These are phyloP conservation scores for Epichloe aotearoae DNA, from an alignment of 2,329 filamentous ascomycete species.

Conservation along the genomic window DNA sequence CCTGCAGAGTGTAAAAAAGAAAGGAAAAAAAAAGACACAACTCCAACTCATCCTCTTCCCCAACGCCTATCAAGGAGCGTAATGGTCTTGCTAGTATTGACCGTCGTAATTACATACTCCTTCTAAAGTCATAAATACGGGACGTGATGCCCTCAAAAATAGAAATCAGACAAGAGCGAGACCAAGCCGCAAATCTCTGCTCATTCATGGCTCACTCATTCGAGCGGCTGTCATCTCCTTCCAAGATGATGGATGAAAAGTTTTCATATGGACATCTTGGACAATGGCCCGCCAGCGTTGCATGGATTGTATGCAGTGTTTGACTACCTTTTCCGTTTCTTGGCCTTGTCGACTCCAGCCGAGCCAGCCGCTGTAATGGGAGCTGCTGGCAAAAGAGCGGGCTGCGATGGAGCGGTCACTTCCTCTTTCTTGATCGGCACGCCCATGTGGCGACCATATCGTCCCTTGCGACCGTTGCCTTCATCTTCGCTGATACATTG, in stretches of 20 bases:
- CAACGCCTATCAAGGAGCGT: constrained; percentile 25
- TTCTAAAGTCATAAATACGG: constrained; percentile 3
- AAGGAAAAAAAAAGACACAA: constrained; percentile 10
- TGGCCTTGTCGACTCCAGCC: constrained; percentile 36
- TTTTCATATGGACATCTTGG: not conserved
- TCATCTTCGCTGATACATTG: constrained; percentile 97
- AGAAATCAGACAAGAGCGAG: not conserved
- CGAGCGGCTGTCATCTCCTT: not conserved
- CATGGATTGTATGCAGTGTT: not conserved
- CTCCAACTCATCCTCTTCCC: constrained; percentile 15
- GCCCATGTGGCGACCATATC: constrained; percentile 66
- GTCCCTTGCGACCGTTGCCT: constrained; percentile 89
- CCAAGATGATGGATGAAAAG: not conserved
- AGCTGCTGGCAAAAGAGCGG: constrained; percentile 29
- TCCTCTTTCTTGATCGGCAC: constrained; percentile 50
- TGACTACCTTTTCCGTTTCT: constrained; percentile 47
- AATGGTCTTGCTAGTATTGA: constrained; percentile 18
- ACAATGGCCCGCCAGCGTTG: not conserved
- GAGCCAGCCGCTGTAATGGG: constrained; percentile 26
- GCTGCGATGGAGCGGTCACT: constrained; percentile 22
- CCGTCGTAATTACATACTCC: constrained; percentile 28
- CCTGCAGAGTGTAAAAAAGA: not conserved
- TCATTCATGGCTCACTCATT: not conserved
- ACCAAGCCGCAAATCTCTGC: not conserved
- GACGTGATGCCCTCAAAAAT: not conserved